These are phyloP conservation scores for Capronia americana DNA, from an alignment of 2,329 filamentous ascomycete genomes.

Conservation along the genomic window DNA sequence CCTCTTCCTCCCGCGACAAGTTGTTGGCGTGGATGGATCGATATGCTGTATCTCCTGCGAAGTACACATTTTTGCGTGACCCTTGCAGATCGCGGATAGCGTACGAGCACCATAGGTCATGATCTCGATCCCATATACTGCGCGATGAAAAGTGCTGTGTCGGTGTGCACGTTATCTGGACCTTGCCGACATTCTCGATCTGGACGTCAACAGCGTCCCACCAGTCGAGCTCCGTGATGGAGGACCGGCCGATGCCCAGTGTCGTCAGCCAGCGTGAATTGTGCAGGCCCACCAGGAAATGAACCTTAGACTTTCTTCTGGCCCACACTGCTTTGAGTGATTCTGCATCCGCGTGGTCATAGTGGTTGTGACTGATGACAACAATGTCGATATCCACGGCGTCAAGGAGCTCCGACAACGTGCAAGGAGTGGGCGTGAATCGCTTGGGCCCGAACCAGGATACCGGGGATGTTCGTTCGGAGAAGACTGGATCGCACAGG, in stretches of 20 bases:
- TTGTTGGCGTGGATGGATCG: constrained; percentile 43
- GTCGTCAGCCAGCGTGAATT: constrained; percentile 36
- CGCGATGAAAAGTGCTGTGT: constrained; percentile 57
- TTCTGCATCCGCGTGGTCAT: constrained; percentile 60
- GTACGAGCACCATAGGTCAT: constrained; percentile 59
- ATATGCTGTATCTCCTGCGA: constrained; percentile 60
- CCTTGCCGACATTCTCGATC: constrained; percentile 44
- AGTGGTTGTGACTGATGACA: constrained; percentile 63
- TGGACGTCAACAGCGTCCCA: constrained; percentile 52
- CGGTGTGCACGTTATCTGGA: constrained; percentile 54
- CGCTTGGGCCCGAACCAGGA: constrained; percentile 57
- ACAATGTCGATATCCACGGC: constrained; percentile 53
- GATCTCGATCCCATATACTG: constrained; percentile 48
- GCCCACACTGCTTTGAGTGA: constrained; percentile 51
- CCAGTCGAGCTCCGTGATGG: constrained; percentile 59
- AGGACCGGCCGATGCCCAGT: constrained; percentile 46
- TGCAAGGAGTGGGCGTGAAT: constrained; percentile 60
- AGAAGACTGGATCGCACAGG: constrained; percentile 62
- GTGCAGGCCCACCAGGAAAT: constrained; percentile 53
- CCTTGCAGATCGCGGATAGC: constrained; percentile 44
- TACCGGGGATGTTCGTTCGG: constrained; percentile 56
- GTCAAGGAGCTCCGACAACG: constrained; percentile 56
- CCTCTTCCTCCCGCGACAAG: constrained; percentile 35
- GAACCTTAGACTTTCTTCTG: constrained; percentile 52
- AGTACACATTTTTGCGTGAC: constrained; percentile 40